Conservation (phyloP, 257 asterid genomes). For the Solanum pennellii region DNA sequence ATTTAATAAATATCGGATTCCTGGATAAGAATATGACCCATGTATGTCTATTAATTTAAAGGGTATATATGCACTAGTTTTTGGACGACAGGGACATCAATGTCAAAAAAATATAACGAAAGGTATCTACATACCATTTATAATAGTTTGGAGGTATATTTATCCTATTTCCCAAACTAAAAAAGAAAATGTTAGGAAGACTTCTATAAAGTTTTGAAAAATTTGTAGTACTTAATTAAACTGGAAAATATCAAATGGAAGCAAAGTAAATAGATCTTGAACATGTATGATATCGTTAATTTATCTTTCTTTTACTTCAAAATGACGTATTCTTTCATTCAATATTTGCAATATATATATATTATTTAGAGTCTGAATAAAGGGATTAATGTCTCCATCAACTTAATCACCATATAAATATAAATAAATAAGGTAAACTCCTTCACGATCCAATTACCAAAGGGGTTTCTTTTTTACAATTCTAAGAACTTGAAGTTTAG, state of each 20-base stretch:
- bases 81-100: rapidly evolving
- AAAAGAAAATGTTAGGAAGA: not conserved
- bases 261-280: not conserved
- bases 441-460: not conserved
- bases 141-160: no score
- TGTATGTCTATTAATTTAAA: no score
- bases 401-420: not conserved
- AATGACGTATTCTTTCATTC: not conserved
- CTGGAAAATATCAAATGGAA: not conserved
- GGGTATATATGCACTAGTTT: no score
- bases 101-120: no score
- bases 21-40: no score
- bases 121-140: no score
- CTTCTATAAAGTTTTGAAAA: not conserved
- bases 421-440: not conserved
- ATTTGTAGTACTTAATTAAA: not conserved
- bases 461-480: not conserved
- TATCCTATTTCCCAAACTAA: no score
- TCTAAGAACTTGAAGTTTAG: not conserved
- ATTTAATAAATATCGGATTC: no score
- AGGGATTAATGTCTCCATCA: not conserved
- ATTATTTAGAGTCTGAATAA: not conserved
- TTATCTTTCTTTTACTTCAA: not conserved
- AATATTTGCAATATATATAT: no score
- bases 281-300: not conserved